These are phyloP conservation scores for Malus hybrid DNA, from an alignment of 331 rosid genomes.

Conservation along the genomic window DNA sequence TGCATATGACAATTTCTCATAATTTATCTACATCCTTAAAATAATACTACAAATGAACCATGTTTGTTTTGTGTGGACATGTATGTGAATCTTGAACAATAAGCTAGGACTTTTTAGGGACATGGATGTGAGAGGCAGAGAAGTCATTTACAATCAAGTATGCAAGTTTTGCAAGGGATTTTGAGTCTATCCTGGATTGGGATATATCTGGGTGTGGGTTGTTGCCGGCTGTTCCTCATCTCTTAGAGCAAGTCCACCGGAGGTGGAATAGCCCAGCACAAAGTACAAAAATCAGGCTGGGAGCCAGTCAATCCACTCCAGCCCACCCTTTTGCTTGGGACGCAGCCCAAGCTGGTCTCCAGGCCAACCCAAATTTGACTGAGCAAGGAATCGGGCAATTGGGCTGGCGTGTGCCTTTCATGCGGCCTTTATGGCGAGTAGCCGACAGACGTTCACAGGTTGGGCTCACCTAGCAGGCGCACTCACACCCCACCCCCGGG, in stretches of 20 bases:
- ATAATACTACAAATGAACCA: background rate
- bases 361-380: no score
- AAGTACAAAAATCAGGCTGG: no score
- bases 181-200: conserved; percentile 24
- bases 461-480: no score
- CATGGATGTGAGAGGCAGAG: conserved; percentile 18
- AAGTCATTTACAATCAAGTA: conserved; percentile 27
- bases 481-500: no score
- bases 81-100: conserved; percentile 22
- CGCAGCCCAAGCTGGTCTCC: no score
- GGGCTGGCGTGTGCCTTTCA: no score
- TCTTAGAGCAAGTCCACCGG: background rate
- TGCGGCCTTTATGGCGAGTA: rapidly evolving
- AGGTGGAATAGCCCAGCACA: no score
- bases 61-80: background rate
- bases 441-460: no score
- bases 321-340: no score
- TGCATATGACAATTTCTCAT: background rate
- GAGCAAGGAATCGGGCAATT: no score
- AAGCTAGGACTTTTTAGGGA: background rate
- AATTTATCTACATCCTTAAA: background rate
- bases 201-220: conserved; percentile 27
- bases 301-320: no score
- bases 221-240: conserved; percentile 32
- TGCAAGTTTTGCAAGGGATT: conserved; percentile 7